A percentile compares a stretch with the other conserved stretches of the same genome.
Evolutionary conservation across 495 filamentous ascomycete genomes (phyloP).

Genomic region (Aspergillus haitiensis): DNA sequence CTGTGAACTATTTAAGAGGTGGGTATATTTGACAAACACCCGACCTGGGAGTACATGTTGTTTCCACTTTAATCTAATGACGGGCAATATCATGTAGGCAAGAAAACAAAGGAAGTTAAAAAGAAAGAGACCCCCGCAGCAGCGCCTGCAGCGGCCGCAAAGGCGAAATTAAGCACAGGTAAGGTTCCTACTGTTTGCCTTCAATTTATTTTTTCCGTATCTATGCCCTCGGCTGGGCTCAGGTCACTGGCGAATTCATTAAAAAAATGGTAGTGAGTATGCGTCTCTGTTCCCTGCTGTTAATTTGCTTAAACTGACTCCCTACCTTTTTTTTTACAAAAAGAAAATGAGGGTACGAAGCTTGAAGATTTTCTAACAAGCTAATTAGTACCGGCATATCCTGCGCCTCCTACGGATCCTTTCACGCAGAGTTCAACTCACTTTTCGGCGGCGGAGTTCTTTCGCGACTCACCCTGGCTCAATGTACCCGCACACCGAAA

Average conservation of each 20-base stretch:
- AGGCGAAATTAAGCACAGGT: conserved; percentile 46
- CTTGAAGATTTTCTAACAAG: conserved; percentile 48
- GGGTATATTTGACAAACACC: conserved; percentile 25
- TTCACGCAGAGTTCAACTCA: conserved; percentile 25
- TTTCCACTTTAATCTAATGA: too few relatives aligned
- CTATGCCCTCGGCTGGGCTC: conserved; percentile 38
- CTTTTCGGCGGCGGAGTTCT: conserved; percentile 61
- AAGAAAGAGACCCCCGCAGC: conserved; percentile 41
- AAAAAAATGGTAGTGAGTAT: conserved; percentile 17
- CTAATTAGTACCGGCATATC: conserved; percentile 40
- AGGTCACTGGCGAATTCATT: conserved; percentile 20
- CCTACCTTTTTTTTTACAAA: not conserved
- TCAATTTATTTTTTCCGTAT: conserved; percentile 16
- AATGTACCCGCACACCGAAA: conserved; percentile 69
- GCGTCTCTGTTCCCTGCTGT: conserved; percentile 16
- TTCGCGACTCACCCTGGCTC: conserved; percentile 84
- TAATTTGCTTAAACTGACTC: conserved; percentile 38
- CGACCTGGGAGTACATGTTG: not conserved
- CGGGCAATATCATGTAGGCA: conserved; percentile 33
- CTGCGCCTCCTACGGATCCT: conserved; percentile 24
- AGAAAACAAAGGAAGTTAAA: conserved; percentile 42
- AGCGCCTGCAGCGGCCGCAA: conserved; percentile 37
- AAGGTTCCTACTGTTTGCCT: conserved; percentile 39
- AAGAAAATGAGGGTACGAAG: conserved; percentile 22
- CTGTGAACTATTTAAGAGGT: conserved; percentile 74